Base-by-base conservation (phyloP, 192 early-diverging fungal species). In the Podila minutissima region DNA sequence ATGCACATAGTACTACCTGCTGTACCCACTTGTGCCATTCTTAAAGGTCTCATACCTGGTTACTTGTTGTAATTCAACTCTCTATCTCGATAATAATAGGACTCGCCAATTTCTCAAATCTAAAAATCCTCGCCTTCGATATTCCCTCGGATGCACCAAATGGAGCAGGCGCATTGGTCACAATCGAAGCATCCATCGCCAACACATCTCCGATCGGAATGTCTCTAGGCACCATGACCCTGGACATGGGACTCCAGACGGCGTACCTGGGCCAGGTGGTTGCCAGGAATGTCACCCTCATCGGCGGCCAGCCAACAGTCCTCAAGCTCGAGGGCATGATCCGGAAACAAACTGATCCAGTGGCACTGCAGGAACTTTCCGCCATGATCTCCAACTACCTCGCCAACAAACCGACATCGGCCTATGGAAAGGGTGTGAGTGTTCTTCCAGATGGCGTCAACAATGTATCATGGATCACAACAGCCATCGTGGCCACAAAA, bases 181-280 rank as follows among this genome's bases (percentile, higher is more conserved):
- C 75, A 17, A 78, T 78, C 49, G 50, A 78, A 41, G 75, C 68
- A 41, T 71, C 75, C 1, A 78, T 91, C 31, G 59, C 64, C 13
- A 88, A 86, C 73, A 68, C 86, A 31, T 88, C 86, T 20, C 83
- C 84, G 31, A 74, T 91, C 62, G 78, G 83, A 12, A 82, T 91
- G 29, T 72, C 88, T 35, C 72, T 89, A 3, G 89, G 89, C 0
- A 78, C 75, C 13, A 32, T 78, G 53, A 57, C 50, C 5, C 41
- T 78, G 8, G 75, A 71, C 35, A 78, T 78, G 75, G 51, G 20
- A 5, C 69, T 78, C 57, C 41, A 71, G 24, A 76, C 67, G 15
- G 68, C 75, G 0, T 71, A 78, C n/a, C 64, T 78, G 8, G 75
- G 75, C 22, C 57, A 66, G 11, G 67, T 78, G 55, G 64, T 69